Evolutionary conservation across 495 filamentous ascomycete species (phyloP).

Genomic region (Parathielavia appendiculata): DNA sequence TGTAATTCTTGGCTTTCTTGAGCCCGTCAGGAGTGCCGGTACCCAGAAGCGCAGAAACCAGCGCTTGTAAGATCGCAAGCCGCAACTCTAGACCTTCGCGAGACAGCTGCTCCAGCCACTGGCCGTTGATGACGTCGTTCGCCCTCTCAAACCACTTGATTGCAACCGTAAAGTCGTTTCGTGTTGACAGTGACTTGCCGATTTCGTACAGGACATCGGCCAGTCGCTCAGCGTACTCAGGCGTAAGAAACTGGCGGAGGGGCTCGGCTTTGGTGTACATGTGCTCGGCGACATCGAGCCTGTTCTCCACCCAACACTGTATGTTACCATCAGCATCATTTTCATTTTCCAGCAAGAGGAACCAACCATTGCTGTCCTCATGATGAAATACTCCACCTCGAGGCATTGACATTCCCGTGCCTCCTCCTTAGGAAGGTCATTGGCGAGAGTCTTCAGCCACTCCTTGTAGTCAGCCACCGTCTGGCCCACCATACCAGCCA

Average conservation of each 20-base stretch:
- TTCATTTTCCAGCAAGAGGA: neutral
- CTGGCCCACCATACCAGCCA: slow-evolving; percentile 56
- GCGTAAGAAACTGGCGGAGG: slow-evolving; percentile 39
- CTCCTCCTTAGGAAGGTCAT: slow-evolving; percentile 29
- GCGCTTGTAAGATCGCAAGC: slow-evolving; percentile 59
- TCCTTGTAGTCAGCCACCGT: slow-evolving; percentile 60
- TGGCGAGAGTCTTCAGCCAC: slow-evolving; percentile 41
- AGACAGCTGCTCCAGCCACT: slow-evolving; percentile 53
- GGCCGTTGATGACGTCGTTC: slow-evolving; percentile 51
- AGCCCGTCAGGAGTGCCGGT: slow-evolving; percentile 40
- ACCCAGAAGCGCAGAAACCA: slow-evolving; percentile 52
- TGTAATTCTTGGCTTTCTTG: slow-evolving; percentile 52
- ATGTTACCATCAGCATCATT: slow-evolving; percentile 7
- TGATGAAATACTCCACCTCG: slow-evolving; percentile 61
- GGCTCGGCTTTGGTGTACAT: slow-evolving; percentile 58
- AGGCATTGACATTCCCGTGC: slow-evolving; percentile 37
- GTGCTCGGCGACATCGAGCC: slow-evolving; percentile 70
- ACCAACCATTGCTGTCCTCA: slow-evolving; percentile 63
- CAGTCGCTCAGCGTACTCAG: slow-evolving; percentile 55
- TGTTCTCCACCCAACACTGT: slow-evolving; percentile 66
- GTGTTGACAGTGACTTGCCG: slow-evolving; percentile 54
- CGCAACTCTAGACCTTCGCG: slow-evolving; percentile 58
- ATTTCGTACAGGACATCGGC: slow-evolving; percentile 69
- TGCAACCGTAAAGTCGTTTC: slow-evolving; percentile 50
- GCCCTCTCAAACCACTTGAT: slow-evolving; percentile 72